Evolutionary conservation across 2,329 filamentous ascomycete species (phyloP), one percentile per base, ranked within the genome.

Genomic region (Aaosphaeria arxii): DNA sequence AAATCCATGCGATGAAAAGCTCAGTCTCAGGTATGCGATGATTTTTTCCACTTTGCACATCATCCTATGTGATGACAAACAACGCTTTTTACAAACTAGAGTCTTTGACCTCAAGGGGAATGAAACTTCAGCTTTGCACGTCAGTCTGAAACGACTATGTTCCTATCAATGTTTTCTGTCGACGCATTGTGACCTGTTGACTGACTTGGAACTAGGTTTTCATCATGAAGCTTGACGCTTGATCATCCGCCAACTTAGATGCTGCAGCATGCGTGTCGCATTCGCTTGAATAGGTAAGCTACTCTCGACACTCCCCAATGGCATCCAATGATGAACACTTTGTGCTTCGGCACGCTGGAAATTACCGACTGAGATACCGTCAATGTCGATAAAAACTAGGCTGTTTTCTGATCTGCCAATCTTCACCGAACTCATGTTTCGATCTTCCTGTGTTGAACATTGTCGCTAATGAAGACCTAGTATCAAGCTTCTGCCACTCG

Each of bases 31-130:
- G 17, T 24, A 24, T 24, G 17, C 17, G 17, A 24, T 24, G 33
- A 36, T 36, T 36, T 36, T 36, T 24, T 24, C 17, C 17, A 24
- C 33, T 36, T 36, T 9, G n/a, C 42, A 13, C 17, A 41, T n/a
- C 30, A 47, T 49, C 40, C 52, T 59, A 58, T 51, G 63, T 67
- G 70, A 72, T 72, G 70, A 72, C 61, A 67, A 58, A 64, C 59
- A 67, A 66, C 70, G 67, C 67, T 64, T 63, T 60, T 57, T 66
- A 63, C 68, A 72, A 72, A 72, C 69, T 72, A 72, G 70, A 72
- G 70, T 72, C 70, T 72, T 72, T 72, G 70, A 72, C 68, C 69
- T 63, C 57, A 40, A 51, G 61, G 57, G 68, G 68, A 66, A 71
- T 72, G 70, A 72, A 72, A 72, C 66, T 66, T 51, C 51, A 54